phyloP scores from a whole-genome alignment of 2,329 filamentous ascomycete species.

The Thelonectria discophora region DNA sequence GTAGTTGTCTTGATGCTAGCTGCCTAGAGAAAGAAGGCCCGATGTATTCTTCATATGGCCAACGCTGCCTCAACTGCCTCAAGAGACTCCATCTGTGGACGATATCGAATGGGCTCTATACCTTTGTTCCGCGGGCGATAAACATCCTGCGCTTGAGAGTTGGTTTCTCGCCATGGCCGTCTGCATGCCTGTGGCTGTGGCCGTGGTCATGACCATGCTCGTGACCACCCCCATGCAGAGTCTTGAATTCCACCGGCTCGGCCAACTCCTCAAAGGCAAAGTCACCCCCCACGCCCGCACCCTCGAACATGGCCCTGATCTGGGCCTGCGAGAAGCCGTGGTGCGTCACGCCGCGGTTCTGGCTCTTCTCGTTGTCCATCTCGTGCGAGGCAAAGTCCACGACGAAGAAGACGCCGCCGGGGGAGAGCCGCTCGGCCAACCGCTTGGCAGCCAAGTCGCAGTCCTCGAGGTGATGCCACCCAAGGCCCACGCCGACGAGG shows the following conservation, averaged over 20 bases:
- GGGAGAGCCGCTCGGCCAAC: conserved; percentile 68
- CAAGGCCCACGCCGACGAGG: conserved; percentile 68
- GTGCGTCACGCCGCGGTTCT: conserved; percentile 65
- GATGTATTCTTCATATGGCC: too few species aligned
- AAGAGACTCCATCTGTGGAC: neutral
- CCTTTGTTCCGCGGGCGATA: conserved; percentile 60
- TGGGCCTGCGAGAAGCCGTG: conserved; percentile 71
- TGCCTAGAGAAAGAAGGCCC: too few species aligned
- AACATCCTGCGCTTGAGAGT: conserved; percentile 44
- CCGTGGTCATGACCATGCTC: conserved; percentile 26
- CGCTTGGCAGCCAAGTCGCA: conserved; percentile 66
- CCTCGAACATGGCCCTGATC: conserved; percentile 68
- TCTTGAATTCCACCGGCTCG: conserved; percentile 56
- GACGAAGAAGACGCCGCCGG: conserved; percentile 73
- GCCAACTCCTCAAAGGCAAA: conserved; percentile 67
- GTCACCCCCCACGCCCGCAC: conserved; percentile 66
- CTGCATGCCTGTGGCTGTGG: conserved; percentile 32
- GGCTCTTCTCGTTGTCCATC: conserved; percentile 36
- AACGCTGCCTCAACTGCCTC: too few species aligned
- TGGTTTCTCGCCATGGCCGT: neutral
- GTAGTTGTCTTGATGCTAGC: too few species aligned
- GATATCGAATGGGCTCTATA: conserved; percentile 19
- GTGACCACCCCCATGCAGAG: conserved; percentile 18
- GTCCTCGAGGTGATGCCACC: conserved; percentile 74
- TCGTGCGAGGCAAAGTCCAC: conserved; percentile 72